phyloP scores from a whole-genome alignment of 2,329 filamentous ascomycete species.

The Albifimbria verrucaria region DNA sequence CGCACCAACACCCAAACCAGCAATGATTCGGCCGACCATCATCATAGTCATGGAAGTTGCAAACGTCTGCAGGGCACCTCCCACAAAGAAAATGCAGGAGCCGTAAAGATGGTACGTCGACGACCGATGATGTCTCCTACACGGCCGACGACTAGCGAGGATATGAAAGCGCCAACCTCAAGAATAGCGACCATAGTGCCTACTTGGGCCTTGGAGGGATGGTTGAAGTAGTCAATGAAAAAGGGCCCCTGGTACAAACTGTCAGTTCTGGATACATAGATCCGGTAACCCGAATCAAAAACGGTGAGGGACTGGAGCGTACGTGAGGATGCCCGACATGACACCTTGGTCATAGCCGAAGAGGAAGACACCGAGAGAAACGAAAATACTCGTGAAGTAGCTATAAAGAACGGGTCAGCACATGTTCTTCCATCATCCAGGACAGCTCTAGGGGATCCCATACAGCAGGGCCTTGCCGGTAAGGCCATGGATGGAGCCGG shows the following conservation, averaged over 20 bases:
- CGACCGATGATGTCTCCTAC: slow-evolving; percentile 91
- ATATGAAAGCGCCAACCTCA: slow-evolving; percentile 87
- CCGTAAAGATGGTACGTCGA: slow-evolving; percentile 90
- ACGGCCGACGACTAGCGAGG: slow-evolving; percentile 80
- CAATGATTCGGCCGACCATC: slow-evolving; percentile 77
- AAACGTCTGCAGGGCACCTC: slow-evolving; percentile 80
- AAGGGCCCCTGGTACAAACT: slow-evolving; percentile 64
- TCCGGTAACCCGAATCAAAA: not conserved
- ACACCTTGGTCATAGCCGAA: slow-evolving; percentile 90
- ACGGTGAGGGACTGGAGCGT: slow-evolving; percentile 27
- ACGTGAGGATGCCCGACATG: slow-evolving; percentile 74
- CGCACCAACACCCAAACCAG: slow-evolving; percentile 82
- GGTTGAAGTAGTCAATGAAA: slow-evolving; percentile 89
- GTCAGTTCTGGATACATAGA: slow-evolving; percentile 18
- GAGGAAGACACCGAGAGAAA: slow-evolving; percentile 81
- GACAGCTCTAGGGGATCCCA: slow-evolving; percentile 16
- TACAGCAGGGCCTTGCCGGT: slow-evolving; percentile 95
- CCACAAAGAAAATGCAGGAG: slow-evolving; percentile 80
- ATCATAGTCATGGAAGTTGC: slow-evolving; percentile 86
- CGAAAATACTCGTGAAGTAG: slow-evolving; percentile 92
- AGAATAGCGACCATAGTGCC: slow-evolving; percentile 98
- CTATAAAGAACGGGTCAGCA: slow-evolving; percentile 40
- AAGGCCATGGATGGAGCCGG: slow-evolving; percentile 78
- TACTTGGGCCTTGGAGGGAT: slow-evolving; percentile 82
- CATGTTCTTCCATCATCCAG: not conserved